Base-by-base conservation (phyloP, 495 filamentous ascomycete species). In the Durotheca rogersii region DNA sequence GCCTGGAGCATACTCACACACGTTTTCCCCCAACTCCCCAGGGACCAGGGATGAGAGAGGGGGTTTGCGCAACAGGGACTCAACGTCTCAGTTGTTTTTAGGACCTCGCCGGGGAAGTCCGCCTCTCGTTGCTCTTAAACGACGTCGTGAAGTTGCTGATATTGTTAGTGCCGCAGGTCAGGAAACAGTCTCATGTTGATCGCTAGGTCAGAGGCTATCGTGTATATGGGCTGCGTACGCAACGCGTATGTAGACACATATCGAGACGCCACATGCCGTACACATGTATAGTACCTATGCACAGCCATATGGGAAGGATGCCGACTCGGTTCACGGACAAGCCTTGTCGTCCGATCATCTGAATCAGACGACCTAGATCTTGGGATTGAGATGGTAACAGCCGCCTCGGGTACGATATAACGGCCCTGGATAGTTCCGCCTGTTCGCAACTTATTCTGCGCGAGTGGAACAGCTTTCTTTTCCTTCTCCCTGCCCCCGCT, bases 61-160 rank as follows among this genome's bases (percentile, higher is more conserved):
- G n/a, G n/a, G n/a, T n/a, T n/a, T n/a, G n/a, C n/a, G n/a, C n/a
- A n/a, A n/a, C n/a, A n/a, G n/a, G n/a, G n/a, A n/a, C n/a, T n/a
- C 32, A 48, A 57, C 21, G 56, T 59, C 56, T 59, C 56, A 54
- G 56, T 45, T 49, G 38, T 47, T 35, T 35, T 38, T 47, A 47
- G 44, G 33, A 39, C n/a, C n/a, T n/a, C n/a, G 20, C 44, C 12
- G 25, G 35, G 32, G 5, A 34, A 30, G 11, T 10, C 14, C 16
- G 39, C 39, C 14, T n/a, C n/a, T n/a, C n/a, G n/a, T n/a, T n/a
- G n/a, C n/a, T n/a, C n/a, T n/a, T n/a, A n/a, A n/a, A n/a, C n/a
- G n/a, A n/a, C n/a, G n/a, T n/a, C n/a, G n/a, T n/a, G n/a, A n/a
- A n/a, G n/a, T n/a, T n/a, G n/a, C n/a, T n/a, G n/a, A n/a, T n/a